Conservation (phyloP, 768 basidiomycete species). For the Mycena galopus region DNA sequence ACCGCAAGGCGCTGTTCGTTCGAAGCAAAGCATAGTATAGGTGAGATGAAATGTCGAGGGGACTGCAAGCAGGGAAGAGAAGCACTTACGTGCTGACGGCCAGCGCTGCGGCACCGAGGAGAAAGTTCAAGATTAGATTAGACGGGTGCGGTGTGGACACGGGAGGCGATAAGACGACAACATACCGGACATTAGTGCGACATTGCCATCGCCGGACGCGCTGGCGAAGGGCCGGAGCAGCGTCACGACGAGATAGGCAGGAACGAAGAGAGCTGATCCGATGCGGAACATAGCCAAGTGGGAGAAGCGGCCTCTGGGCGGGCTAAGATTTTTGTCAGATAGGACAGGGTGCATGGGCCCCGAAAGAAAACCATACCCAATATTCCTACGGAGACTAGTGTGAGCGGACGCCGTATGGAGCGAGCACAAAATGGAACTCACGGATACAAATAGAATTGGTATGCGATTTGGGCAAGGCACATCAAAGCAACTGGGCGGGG, state of each 20-base stretch:
- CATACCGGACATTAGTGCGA: slow-evolving; percentile 86
- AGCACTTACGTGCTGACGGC: slow-evolving; percentile 28
- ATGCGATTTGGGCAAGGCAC: slow-evolving; percentile 94
- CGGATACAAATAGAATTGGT: slow-evolving; percentile 94
- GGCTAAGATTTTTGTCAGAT: slow-evolving; percentile 54
- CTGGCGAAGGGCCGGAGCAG: slow-evolving; percentile 83
- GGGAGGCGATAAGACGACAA: slow-evolving; percentile 44
- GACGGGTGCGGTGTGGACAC: not conserved
- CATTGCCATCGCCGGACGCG: slow-evolving; percentile 75
- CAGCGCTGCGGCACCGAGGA: slow-evolving; percentile 22
- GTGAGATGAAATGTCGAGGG: slow-evolving; percentile 6
- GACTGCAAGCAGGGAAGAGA: not conserved
- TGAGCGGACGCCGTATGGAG: slow-evolving; percentile 10
- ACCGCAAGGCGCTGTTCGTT: slow-evolving; percentile 82
- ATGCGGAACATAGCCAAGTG: slow-evolving; percentile 92
- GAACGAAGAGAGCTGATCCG: slow-evolving; percentile 88
- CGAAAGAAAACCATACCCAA: slow-evolving; percentile 59
- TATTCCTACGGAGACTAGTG: slow-evolving; percentile 60
- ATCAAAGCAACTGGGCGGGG: slow-evolving; percentile 81
- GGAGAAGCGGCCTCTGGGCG: slow-evolving; percentile 86
- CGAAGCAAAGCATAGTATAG: too few relatives aligned
- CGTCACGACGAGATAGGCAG: slow-evolving; percentile 86
- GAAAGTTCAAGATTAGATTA: slow-evolving; percentile 8
- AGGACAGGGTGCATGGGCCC: slow-evolving; percentile 27
- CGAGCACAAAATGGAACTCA: slow-evolving; percentile 54